A percentile compares a stretch with the other conserved stretches of the same genome.
These are phyloP conservation scores for Tolypocladium paradoxum DNA, from an alignment of 2,329 filamentous ascomycete species.

Conservation along the genomic window DNA sequence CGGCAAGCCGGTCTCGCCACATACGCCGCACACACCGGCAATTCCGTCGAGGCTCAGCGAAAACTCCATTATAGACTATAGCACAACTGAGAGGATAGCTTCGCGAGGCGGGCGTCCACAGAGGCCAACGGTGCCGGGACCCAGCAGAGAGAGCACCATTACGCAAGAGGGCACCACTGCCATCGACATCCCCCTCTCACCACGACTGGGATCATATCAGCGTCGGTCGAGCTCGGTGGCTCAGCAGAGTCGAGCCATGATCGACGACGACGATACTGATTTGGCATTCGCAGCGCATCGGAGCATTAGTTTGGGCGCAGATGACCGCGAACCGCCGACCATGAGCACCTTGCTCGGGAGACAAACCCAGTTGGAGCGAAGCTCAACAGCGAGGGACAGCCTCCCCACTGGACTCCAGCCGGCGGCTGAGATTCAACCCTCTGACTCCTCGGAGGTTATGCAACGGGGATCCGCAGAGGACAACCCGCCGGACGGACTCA, in stretches of 20 bases:
- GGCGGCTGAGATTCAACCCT: constrained; percentile 28
- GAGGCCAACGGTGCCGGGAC: constrained; percentile 15
- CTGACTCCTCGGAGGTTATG: constrained; percentile 27
- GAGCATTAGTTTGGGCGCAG: constrained; percentile 57
- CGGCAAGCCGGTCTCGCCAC: constrained; percentile 78
- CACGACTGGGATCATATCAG: constrained; percentile 43
- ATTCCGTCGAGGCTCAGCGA: constrained; percentile 90
- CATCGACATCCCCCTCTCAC: constrained; percentile 65
- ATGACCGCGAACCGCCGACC: constrained; percentile 53
- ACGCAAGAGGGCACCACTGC: constrained; percentile 48
- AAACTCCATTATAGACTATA: constrained; percentile 55
- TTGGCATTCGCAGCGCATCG: constrained; percentile 50
- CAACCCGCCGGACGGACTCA: constrained; percentile 34
- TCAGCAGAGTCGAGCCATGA: constrained; percentile 45
- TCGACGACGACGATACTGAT: constrained; percentile 51
- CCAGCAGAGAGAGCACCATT: constrained; percentile 25
- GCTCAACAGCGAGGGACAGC: constrained; percentile 12
- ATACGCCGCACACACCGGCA: constrained; percentile 85
- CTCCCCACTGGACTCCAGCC: constrained; percentile 24
- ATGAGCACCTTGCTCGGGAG: constrained; percentile 50
- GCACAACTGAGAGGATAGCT: constrained; percentile 16
- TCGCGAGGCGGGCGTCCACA: constrained; percentile 17
- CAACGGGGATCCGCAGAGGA: constrained; percentile 33
- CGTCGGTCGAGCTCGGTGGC: constrained; percentile 61
- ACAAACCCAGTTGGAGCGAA: constrained; percentile 25